These are phyloP conservation scores for Adiantum capillusveneris DNA, from an alignment of 75 land plant genomes.

Conservation along the genomic window DNA sequence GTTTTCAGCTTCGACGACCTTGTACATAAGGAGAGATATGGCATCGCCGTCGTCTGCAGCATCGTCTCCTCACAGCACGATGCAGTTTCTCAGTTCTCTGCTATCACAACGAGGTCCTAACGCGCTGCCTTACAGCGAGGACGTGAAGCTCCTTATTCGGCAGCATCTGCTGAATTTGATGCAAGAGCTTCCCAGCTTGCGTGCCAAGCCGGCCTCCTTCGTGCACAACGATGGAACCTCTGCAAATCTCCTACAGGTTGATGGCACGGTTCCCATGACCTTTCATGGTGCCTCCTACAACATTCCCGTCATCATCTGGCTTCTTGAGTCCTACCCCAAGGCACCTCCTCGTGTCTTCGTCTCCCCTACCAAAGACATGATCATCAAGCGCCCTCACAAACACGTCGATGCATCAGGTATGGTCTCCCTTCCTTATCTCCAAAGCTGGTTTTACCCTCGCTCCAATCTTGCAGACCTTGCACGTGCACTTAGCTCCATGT, in stretches of 20 bases:
- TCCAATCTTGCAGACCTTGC: slow-evolving; percentile 82
- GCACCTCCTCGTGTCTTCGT: slow-evolving; percentile 69
- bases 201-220: slow-evolving; percentile 55
- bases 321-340: slow-evolving; percentile 80
- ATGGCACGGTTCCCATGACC: slow-evolving; percentile 84
- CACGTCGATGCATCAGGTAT: slow-evolving; percentile 75
- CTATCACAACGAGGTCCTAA: slow-evolving; percentile 93
- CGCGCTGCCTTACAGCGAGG: slow-evolving; percentile 84
- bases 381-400: slow-evolving; percentile 72
- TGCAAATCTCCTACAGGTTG: slow-evolving; percentile 73
- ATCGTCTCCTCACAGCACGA: slow-evolving; percentile 20
- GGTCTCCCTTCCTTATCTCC: slow-evolving; percentile 65
- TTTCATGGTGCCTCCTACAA: slow-evolving; percentile 67
- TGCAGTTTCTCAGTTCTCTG: slow-evolving; percentile 70
- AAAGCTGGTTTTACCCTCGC: slow-evolving; percentile 74
- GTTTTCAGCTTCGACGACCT: too few species aligned
- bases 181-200: slow-evolving; percentile 65
- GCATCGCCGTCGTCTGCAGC: slow-evolving; percentile 9
- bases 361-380: slow-evolving; percentile 84
- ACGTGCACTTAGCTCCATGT: slow-evolving; percentile 39
- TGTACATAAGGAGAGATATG: slow-evolving; percentile 12
- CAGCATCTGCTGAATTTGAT: slow-evolving; percentile 70
- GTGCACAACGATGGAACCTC: slow-evolving; percentile 88
- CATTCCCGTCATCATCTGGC: slow-evolving; percentile 90
- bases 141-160: slow-evolving; percentile 82